phyloP scores from a whole-genome alignment of 805 yeast species.

The Metschnikowia hibisci region DNA sequence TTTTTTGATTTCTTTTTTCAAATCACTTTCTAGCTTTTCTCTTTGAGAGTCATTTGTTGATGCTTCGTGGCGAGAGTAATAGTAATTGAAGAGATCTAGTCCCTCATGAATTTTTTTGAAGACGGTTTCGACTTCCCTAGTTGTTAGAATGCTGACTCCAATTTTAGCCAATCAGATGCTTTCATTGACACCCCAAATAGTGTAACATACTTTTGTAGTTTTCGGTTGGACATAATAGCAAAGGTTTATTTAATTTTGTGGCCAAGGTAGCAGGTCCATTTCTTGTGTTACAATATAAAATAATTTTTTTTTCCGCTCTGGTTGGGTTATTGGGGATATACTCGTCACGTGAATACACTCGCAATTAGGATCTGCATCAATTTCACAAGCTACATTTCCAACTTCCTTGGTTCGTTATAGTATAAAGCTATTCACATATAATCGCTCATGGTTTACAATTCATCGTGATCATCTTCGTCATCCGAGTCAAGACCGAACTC shows the following conservation, averaged over 20 bases:
- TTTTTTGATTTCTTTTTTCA: constrained; percentile 44
- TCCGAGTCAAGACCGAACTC: constrained; percentile 32
- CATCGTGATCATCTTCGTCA: constrained; percentile 43
- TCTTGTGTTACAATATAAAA: constrained; percentile 4
- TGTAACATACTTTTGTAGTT: constrained; percentile 21
- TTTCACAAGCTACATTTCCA: neutral
- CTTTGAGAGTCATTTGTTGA: constrained; percentile 41
- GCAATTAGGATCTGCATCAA: neutral
- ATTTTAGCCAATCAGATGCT: neutral
- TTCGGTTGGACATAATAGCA: constrained; percentile 18
- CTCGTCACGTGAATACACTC: constrained; percentile 1
- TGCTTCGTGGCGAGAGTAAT: constrained; percentile 39
- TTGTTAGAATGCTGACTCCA: constrained; percentile 12
- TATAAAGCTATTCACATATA: neutral
- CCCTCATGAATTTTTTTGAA: constrained; percentile 46
- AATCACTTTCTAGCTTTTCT: constrained; percentile 40
- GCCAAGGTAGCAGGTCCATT: constrained; percentile 18
- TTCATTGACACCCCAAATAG: neutral
- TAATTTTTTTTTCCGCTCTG: constrained; percentile 10
- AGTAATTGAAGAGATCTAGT: constrained; percentile 42
- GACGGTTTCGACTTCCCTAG: constrained; percentile 39
- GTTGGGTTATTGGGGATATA: neutral
- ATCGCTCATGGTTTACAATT: constrained; percentile 26
- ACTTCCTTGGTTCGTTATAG: neutral
- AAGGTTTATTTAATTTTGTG: constrained; percentile 5